Evolutionary conservation across 805 yeast genomes (phyloP).

Genomic region (Candida incommunis): DNA sequence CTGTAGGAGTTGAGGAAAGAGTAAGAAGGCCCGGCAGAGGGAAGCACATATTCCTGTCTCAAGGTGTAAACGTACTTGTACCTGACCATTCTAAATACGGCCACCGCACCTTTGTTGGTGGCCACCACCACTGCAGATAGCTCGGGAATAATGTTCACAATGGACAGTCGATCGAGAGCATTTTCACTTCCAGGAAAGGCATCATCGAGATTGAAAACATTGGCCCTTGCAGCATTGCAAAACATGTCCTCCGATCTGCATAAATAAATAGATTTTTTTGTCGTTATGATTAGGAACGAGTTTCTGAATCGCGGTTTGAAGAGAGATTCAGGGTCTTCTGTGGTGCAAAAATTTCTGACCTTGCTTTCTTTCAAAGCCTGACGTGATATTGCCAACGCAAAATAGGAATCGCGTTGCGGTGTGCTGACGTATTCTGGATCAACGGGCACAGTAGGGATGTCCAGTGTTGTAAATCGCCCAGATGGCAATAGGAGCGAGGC

Average conservation of each 20-base stretch:
- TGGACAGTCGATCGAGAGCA: constrained; percentile 17
- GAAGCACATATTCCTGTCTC: constrained; percentile 28
- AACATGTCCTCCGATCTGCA: constrained; percentile 31
- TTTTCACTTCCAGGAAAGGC: constrained; percentile 7
- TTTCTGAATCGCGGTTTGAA: constrained; percentile 16
- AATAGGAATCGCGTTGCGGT: not conserved
- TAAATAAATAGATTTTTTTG: constrained; percentile 30
- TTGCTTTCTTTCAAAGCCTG: not conserved
- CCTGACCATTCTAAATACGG: constrained; percentile 28
- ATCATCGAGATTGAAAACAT: constrained; percentile 26
- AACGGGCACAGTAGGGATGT: not conserved
- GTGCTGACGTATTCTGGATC: not conserved
- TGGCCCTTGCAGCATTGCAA: constrained; percentile 33
- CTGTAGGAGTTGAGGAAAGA: not conserved
- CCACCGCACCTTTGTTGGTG: constrained; percentile 31
- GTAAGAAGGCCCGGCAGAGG: constrained; percentile 6
- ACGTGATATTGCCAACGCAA: not conserved
- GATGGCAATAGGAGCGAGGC: not conserved
- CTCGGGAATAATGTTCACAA: constrained; percentile 24
- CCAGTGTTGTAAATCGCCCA: not conserved
- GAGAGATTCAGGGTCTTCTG: constrained; percentile 2
- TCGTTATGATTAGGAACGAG: constrained; percentile 29
- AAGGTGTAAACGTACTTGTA: constrained; percentile 28
- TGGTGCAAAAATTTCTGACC: not conserved
- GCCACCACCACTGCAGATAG: constrained; percentile 28